Base-by-base conservation (phyloP, 1,284 basidiomycete genomes). In the Mycena citricolor region DNA sequence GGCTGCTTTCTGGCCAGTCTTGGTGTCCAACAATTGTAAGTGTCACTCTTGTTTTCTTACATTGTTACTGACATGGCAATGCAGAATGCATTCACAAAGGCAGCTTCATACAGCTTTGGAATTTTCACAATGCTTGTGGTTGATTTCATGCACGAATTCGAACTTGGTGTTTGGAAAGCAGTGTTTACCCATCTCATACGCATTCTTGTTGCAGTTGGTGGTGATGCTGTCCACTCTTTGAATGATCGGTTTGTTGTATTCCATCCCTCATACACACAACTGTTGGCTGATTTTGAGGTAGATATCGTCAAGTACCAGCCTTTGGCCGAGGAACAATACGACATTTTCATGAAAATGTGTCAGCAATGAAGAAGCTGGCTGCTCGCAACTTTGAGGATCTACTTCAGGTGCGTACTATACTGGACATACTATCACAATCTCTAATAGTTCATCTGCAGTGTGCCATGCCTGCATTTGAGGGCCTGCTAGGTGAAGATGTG, bases 1-100 rank as follows among this genome's bases (percentile, higher is more conserved):
- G 28, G 0, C 8, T 54, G 0, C 54, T 71, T 11, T 61, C 61
- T 38, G 17, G 16, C 1, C 28, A 52, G 32, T 67, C 61, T 1
- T 44, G 56, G 2, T 39, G 14, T 2, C 62, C 60, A 14, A 63
- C 59, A 0, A 22, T 50, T 16, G 58, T 64, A 28, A 14, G 52
- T 36, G 11, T 21, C 19, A 22, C 7, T 21, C n/a, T 31, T 7
- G 20, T 32, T 26, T 14, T 25, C 20, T 24, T 16, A 17, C 33
- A 25, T 39, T 25, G 33, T 33, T 21, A 34, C 32, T 37, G 16
- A 41, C 26, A 8, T 4, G n/a, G 19, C 25, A 30, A 32, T 14
- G 31, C 36, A 69, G 67, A 71, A 67, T 51, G 62, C 63, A 2
- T 68, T 67, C 44, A 64, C 59, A 0, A 32, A 57, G 11, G 14